These are phyloP conservation scores for Yamadazyma sp. DNA, from an alignment of 1,139 yeast genomes.

Conservation along the genomic window DNA sequence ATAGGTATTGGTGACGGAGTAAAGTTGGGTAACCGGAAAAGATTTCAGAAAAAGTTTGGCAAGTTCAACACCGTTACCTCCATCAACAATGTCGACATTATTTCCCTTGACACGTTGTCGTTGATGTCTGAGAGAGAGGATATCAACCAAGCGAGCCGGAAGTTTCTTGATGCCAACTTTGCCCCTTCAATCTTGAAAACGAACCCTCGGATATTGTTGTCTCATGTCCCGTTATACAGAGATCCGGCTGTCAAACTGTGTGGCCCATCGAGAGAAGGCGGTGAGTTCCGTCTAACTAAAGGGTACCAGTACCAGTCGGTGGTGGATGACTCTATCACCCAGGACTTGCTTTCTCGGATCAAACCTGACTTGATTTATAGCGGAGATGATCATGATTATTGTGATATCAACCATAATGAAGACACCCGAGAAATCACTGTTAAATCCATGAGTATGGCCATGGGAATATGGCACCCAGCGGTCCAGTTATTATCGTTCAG, in stretches of 20 bases:
- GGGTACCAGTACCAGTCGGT: slow-evolving; percentile 57
- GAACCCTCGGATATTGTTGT: slow-evolving; percentile 38
- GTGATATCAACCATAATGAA: slow-evolving; percentile 43
- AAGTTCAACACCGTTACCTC: slow-evolving; percentile 29
- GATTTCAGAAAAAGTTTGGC: slow-evolving; percentile 45
- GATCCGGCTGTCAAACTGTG: slow-evolving; percentile 32
- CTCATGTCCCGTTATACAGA: slow-evolving; percentile 53
- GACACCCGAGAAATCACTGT: slow-evolving; percentile 47
- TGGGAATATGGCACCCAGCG: slow-evolving; percentile 57
- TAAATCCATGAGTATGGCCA: slow-evolving; percentile 59
- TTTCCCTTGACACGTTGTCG: slow-evolving; percentile 47
- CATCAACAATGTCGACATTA: slow-evolving; percentile 43
- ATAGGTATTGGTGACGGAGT: slow-evolving; percentile 56
- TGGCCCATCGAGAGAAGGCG: slow-evolving; percentile 46
- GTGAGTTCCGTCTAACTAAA: slow-evolving; percentile 22
- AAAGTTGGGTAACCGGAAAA: slow-evolving; percentile 29
- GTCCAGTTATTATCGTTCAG: slow-evolving; percentile 47
- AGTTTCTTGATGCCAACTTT: slow-evolving; percentile 27
- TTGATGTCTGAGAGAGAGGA: slow-evolving; percentile 31
- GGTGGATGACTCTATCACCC: slow-evolving; percentile 28
- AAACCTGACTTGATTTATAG: slow-evolving; percentile 44
- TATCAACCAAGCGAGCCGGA: slow-evolving; percentile 27
- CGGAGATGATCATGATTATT: slow-evolving; percentile 60
- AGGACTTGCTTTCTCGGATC: slow-evolving; percentile 28
- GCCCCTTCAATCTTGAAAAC: slow-evolving; percentile 12